Percentiles rank a stretch among this genome's conserved stretches.
Conservation (phyloP, 2,329 filamentous ascomycete species). For the Akanthomyces lecanii region DNA sequence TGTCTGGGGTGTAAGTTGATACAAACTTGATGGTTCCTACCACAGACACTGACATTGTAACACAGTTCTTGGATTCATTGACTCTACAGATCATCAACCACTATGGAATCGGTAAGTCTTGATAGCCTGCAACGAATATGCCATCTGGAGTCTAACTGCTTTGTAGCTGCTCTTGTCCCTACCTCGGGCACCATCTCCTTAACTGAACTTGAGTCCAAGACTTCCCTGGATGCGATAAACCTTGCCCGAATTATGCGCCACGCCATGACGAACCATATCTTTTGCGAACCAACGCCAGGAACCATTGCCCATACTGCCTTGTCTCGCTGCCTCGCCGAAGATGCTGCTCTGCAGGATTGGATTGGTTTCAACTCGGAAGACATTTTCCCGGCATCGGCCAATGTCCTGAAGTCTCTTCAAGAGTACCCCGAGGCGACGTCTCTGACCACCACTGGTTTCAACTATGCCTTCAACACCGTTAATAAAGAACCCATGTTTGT, state of each 20-base stretch:
- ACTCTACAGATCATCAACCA: conserved; percentile 48
- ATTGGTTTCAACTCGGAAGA: conserved; percentile 53
- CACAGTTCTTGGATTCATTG: conserved; percentile 46
- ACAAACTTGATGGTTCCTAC: conserved; percentile 15
- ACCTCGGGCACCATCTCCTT: conserved; percentile 42
- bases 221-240: conserved; percentile 44
- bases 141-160: conserved; percentile 13
- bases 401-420: conserved; percentile 42
- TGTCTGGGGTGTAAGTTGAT: conserved; percentile 45
- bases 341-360: conserved; percentile 48
- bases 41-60: background rate
- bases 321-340: conserved; percentile 47
- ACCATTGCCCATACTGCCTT: conserved; percentile 52
- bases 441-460: conserved; percentile 47
- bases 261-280: conserved; percentile 55
- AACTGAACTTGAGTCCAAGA: conserved; percentile 41
- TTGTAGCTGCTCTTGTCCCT: conserved; percentile 47
- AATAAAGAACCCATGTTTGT: conserved; percentile 51
- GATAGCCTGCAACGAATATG: background rate
- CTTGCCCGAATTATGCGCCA: conserved; percentile 50
- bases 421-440: conserved; percentile 45
- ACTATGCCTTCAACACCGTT: conserved; percentile 46
- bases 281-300: conserved; percentile 47
- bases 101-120: conserved; percentile 43
- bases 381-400: conserved; percentile 45